Conservation (phyloP, 139 green algal genomes). For the Haematococcus lacustris region DNA sequence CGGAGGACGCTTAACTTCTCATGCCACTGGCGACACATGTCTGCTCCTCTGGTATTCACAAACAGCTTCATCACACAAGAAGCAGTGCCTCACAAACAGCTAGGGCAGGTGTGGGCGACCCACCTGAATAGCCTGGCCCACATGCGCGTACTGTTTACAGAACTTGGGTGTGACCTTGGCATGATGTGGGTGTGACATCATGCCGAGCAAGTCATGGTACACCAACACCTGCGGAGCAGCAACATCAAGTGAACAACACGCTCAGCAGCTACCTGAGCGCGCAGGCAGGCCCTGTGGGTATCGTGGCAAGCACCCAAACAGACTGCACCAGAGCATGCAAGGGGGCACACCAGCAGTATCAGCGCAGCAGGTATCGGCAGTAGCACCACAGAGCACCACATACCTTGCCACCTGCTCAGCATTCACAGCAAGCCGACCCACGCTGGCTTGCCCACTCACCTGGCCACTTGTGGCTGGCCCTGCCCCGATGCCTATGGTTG, state of each 20-base stretch:
- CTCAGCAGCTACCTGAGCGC: too few species aligned
- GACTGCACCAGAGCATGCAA: too few species aligned
- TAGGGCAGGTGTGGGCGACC: not conserved
- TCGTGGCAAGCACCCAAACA: too few species aligned
- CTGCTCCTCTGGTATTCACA: not conserved
- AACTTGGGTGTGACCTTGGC: constrained; percentile 97
- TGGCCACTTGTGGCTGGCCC: constrained; percentile 75
- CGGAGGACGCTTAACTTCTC: not conserved
- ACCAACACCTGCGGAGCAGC: constrained; percentile 87
- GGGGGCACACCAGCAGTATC: too few species aligned
- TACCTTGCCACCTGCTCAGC: too few species aligned
- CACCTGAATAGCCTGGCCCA: constrained; percentile 70
- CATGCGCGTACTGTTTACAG: constrained; percentile 90
- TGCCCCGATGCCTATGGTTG: constrained; percentile 97
- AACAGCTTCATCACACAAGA: not conserved
- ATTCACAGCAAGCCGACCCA: too few species aligned
- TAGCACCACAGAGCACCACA: too few species aligned
- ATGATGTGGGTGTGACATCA: constrained; percentile 97
- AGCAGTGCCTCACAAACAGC: not conserved
- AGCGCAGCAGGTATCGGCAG: too few species aligned
- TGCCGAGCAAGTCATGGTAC: constrained; percentile 97
- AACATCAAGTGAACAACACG: too few species aligned
- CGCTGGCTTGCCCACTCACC: constrained; percentile 49
- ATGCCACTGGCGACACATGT: not conserved
- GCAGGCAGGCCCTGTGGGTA: too few species aligned